Percentiles rank a stretch among this genome's conserved stretches.
Evolutionary conservation across 78 protist genomes (phyloP).

Genomic region (Dictyostelium intermedium): DNA sequence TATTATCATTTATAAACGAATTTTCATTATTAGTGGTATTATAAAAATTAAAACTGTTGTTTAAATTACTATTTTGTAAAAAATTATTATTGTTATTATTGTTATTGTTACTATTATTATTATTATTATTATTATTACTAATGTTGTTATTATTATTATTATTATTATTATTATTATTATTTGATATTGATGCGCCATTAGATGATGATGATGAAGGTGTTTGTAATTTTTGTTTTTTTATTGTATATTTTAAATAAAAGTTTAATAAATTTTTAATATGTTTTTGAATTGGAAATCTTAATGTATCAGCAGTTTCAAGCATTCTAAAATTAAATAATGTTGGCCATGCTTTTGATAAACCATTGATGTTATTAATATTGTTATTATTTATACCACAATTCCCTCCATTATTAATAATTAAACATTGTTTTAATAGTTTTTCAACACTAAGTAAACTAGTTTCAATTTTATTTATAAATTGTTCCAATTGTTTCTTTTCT

Average conservation of each 20-base stretch:
- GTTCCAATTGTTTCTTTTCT: conserved; percentile 25
- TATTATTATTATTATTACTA: neutral
- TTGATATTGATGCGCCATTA: neutral
- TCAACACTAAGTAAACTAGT: neutral
- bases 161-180: neutral
- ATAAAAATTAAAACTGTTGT: neutral
- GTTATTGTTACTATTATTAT: neutral
- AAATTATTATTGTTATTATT: too few species aligned
- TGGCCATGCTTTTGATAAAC: conserved; percentile 34
- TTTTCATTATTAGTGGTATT: neutral
- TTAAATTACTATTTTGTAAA: too few species aligned
- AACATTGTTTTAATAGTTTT: conserved; percentile 3
- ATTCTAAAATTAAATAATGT: conserved; percentile 5
- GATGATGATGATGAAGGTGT: neutral
- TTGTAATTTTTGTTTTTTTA: conserved; percentile 18
- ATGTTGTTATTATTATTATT: neutral
- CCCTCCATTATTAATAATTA: neutral
- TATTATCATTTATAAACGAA: neutral
- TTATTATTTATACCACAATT: neutral
- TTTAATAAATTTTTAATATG: neutral
- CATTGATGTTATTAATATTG: neutral
- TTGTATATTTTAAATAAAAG: conserved; percentile 15
- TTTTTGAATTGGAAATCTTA: neutral
- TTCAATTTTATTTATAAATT: neutral
- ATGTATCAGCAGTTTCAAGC: neutral